phyloP scores from a whole-genome alignment of 805 yeast species.

The Saccharomycopsis sp. region DNA sequence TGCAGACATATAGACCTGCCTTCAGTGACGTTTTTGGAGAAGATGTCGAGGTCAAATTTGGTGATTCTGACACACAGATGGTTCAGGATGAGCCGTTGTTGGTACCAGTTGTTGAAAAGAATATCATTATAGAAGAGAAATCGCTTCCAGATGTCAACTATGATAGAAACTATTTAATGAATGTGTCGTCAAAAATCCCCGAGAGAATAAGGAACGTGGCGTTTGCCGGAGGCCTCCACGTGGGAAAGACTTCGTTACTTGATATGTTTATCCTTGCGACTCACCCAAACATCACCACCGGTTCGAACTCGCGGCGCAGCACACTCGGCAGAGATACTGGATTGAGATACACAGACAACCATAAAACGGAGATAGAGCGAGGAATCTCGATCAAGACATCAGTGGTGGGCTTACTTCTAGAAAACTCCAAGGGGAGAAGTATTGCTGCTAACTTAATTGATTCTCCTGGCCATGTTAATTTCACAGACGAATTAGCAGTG shows the following conservation, averaged over 20 bases:
- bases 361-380: slow-evolving; percentile 59
- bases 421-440: slow-evolving; percentile 48
- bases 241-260: slow-evolving; percentile 79
- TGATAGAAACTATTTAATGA: slow-evolving; percentile 55
- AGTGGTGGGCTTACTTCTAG: slow-evolving; percentile 55
- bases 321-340: slow-evolving; percentile 37
- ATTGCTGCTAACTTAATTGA: slow-evolving; percentile 62
- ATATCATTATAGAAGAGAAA: slow-evolving; percentile 43
- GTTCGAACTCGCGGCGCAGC: slow-evolving; percentile 23
- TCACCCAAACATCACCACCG: slow-evolving; percentile 38
- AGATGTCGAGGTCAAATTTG: slow-evolving; percentile 60
- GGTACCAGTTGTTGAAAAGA: slow-evolving; percentile 39
- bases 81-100: slow-evolving; percentile 58
- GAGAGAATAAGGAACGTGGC: slow-evolving; percentile 69
- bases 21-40: slow-evolving; percentile 46
- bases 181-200: slow-evolving; percentile 42
- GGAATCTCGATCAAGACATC: slow-evolving; percentile 61
- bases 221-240: slow-evolving; percentile 70
- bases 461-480: slow-evolving; percentile 89
- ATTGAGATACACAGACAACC: slow-evolving; percentile 65
- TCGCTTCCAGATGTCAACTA: slow-evolving; percentile 54
- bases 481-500: slow-evolving; percentile 64
- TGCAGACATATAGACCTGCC: slow-evolving; percentile 25
- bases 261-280: slow-evolving; percentile 65
- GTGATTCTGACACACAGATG: slow-evolving; percentile 46